A percentile compares a stretch with the other conserved stretches of the same genome.
Evolutionary conservation across 306 rosid genomes (phyloP).

Genomic region (Alnus glutinosa): DNA sequence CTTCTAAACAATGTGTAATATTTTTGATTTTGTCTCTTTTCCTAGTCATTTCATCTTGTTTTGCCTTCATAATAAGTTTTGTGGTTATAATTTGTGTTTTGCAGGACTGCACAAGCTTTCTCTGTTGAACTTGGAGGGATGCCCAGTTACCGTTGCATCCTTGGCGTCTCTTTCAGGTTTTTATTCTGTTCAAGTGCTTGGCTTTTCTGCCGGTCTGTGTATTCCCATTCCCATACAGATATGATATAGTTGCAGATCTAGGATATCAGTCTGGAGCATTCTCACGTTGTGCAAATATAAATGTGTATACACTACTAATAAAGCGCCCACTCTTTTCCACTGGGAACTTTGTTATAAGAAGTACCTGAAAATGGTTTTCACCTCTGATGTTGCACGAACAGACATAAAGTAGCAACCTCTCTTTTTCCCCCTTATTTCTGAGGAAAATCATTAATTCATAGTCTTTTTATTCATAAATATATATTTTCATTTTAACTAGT

Average conservation of each 20-base stretch:
- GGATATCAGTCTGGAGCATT: not conserved
- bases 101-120: conserved; percentile 76
- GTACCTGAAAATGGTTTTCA: too few relatives aligned
- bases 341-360: too few relatives aligned
- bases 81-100: conserved; percentile 28
- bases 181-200: conserved; percentile 21
- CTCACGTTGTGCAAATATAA: not conserved
- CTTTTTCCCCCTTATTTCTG: too few relatives aligned
- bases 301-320: too few relatives aligned
- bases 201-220: not conserved
- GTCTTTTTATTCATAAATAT: too few relatives aligned
- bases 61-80: conserved; percentile 20
- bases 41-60: not conserved
- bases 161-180: conserved; percentile 85
- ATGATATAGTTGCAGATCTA: not conserved
- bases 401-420: too few relatives aligned
- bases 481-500: too few relatives aligned
- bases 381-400: too few relatives aligned
- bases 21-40: conserved; percentile 19
- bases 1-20: not conserved
- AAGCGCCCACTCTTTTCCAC: too few relatives aligned
- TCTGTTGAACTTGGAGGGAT: conserved; percentile 89
- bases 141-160: conserved; percentile 84
- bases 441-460: too few relatives aligned
- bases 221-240: not conserved